Percentiles rank a stretch among this genome's conserved stretches.
Conservation (phyloP, 129 eudicot species). For the Pulicaria dysenterica region DNA sequence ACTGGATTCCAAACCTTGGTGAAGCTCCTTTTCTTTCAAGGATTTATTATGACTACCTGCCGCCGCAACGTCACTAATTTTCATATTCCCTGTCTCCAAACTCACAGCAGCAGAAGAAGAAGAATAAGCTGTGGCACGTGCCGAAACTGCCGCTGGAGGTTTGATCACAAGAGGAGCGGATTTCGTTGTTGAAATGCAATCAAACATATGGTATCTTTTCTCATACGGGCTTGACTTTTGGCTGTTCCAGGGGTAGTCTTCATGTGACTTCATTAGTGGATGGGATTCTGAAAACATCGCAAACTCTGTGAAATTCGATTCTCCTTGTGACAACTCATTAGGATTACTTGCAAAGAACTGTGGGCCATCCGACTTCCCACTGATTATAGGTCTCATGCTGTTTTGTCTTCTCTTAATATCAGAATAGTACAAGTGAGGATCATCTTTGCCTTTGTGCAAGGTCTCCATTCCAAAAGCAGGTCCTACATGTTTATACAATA, state of each 20-base stretch:
- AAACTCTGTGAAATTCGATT: constrained; percentile 18
- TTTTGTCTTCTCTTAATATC: constrained; percentile 41
- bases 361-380: constrained; percentile 32
- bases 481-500: constrained; percentile 31
- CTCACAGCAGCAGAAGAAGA: not conserved
- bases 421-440: constrained; percentile 18
- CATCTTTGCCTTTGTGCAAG: constrained; percentile 30
- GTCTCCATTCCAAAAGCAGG: constrained; percentile 16
- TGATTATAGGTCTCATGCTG: not conserved
- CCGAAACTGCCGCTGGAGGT: constrained; percentile 33
- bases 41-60: not conserved
- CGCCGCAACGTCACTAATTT: not conserved
- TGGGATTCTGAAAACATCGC: constrained; percentile 29
- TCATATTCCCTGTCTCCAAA: not conserved
- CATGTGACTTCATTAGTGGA: constrained; percentile 29
- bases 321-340: constrained; percentile 26
- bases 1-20: not conserved
- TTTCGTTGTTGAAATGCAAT: constrained; percentile 28
- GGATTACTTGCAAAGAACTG: constrained; percentile 19
- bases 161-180: constrained; percentile 44
- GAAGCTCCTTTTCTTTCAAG: constrained; percentile 17
- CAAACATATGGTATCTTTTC: constrained; percentile 37
- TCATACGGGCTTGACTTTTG: constrained; percentile 29
- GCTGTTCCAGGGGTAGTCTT: constrained; percentile 32
- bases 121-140: not conserved